phyloP scores from a whole-genome alignment of 345 rosid genomes.

The Pistacia integerrima region DNA sequence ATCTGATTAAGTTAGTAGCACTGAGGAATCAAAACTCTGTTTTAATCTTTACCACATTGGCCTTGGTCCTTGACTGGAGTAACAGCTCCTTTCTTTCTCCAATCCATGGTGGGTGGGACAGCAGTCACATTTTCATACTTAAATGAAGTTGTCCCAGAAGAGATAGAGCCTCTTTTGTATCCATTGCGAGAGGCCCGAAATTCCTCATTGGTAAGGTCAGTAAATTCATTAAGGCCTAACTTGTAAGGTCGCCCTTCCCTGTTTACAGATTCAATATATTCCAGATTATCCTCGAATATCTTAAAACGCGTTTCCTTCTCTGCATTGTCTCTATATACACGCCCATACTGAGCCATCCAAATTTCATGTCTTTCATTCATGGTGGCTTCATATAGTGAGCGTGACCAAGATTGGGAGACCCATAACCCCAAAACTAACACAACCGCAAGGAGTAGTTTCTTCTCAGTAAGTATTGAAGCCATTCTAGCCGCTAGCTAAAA shows the following conservation, averaged over 20 bases:
- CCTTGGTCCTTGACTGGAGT: no score
- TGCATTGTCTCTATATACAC: conserved; percentile 14
- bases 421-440: conserved; percentile 15
- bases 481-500: neutral
- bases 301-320: conserved; percentile 37
- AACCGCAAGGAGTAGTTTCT: neutral
- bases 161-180: conserved; percentile 4
- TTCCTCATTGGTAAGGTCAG: conserved; percentile 34
- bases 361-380: conserved; percentile 27
- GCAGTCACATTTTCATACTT: no score
- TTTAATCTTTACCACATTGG: no score
- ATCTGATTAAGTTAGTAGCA: no score
- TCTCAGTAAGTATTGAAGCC: conserved; percentile 5
- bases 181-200: conserved; percentile 12
- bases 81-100: no score
- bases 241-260: conserved; percentile 25
- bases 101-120: no score
- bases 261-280: conserved; percentile 36
- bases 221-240: conserved; percentile 37
- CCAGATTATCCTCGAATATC: conserved; percentile 40
- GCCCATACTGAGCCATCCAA: conserved; percentile 37
- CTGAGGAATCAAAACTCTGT: no score
- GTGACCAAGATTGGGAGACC: conserved; percentile 26
- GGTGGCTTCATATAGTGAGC: conserved; percentile 25
- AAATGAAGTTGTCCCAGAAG: neutral